phyloP scores from a whole-genome alignment of 208 protist genomes.

The Trichomonas tenax region DNA sequence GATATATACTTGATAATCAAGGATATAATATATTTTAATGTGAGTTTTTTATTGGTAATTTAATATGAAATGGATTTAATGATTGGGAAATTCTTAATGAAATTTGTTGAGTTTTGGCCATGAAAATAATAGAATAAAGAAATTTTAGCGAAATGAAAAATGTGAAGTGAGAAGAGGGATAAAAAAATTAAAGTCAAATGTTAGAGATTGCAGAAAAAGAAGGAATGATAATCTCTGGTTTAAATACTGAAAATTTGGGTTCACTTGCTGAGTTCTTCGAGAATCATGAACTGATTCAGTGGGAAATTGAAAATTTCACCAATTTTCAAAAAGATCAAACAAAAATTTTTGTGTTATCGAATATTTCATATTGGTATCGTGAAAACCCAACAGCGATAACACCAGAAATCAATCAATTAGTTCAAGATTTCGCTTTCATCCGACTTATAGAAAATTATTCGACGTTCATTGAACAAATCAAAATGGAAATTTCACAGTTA shows the following conservation, averaged over 20 bases:
- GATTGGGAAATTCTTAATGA: too few species aligned
- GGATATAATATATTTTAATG: too few species aligned
- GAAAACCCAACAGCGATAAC: background rate
- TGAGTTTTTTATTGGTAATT: too few species aligned
- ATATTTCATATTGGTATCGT: background rate
- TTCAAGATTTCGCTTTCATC: background rate
- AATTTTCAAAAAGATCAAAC: background rate
- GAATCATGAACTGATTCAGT: background rate
- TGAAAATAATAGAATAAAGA: too few species aligned
- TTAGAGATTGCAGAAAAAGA: background rate
- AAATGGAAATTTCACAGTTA: background rate
- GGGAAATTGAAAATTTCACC: background rate
- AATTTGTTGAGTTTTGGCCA: too few species aligned
- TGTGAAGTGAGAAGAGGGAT: too few species aligned
- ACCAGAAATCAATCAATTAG: background rate
- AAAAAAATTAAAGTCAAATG: background rate
- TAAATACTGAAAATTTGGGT: background rate
- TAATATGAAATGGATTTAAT: too few species aligned
- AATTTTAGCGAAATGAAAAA: too few species aligned
- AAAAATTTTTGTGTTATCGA: background rate
- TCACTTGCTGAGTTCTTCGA: background rate
- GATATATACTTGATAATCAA: too few species aligned
- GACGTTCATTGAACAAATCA: background rate
- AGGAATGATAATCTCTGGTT: background rate
- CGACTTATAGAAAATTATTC: background rate